Base-by-base conservation (phyloP, 2,329 filamentous ascomycete species). In the Epichloe aotearoae region DNA sequence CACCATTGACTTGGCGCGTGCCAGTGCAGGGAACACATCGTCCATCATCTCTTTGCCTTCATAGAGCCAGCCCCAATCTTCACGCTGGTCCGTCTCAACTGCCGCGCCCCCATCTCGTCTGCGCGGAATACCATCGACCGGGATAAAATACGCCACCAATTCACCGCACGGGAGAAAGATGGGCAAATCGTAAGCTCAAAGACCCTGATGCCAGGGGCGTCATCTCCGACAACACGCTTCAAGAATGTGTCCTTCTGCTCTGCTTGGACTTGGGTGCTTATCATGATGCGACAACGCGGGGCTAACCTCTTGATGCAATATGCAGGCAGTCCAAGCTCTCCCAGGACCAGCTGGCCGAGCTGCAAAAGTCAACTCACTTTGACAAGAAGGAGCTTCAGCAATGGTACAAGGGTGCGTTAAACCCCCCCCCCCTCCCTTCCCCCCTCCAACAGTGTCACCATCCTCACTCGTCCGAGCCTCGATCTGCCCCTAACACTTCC, bases 311-410 rank as follows among this genome's bases (percentile, higher is more conserved):
- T 33, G 34, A 38, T 40, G 40, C 47, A 10, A 36, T 48, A 48
- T 51, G 30, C 65, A 98, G 93, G 73, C 93, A 97, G 77, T 97
- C 91, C 62, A 98, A 97, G 76, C 85, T 98, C 67, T 95, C 90
- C 53, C 88, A 93, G 68, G 86, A 95, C 70, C 89, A 98, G 78
- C 86, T 98, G 65, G 81, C 80, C 59, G 93, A 98, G 71, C 82
- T 98, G 59, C 90, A 97, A 68, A 93, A 88, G 75, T 89, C 89
- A 54, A 98, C 93, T 57, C 89, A 97, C 71, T 98, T 98, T 66
- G 93, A 98, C 72, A 96, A 96, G 83, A 97, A 97, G 76, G 93
- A 98, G 72, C 72, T 98, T 66, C 93, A 98, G 69, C 91, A 97
- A 82, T 98, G 93, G 93, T 97, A 98, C 73, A 97, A 97, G 79